phyloP scores from a whole-genome alignment of 805 yeast genomes.

The Schizosaccharomyces japonicus region DNA sequence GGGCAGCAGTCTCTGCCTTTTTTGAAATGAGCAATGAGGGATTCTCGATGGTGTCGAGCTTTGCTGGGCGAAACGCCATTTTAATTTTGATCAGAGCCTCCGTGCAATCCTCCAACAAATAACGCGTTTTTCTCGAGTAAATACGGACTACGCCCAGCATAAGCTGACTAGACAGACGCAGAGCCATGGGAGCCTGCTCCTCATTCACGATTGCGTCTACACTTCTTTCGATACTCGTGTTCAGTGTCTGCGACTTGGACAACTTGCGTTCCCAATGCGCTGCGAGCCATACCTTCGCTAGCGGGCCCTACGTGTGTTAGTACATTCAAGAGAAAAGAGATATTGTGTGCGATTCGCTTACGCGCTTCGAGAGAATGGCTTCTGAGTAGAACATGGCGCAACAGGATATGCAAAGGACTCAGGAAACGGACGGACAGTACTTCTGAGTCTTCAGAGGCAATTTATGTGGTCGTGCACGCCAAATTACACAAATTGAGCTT shows the following conservation, averaged over 20 bases:
- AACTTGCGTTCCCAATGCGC: slow-evolving; percentile 65
- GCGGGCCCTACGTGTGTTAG: slow-evolving; percentile 32
- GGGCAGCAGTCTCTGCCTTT: background rate
- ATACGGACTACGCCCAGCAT: slow-evolving; percentile 70
- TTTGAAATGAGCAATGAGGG: background rate
- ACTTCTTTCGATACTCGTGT: slow-evolving; percentile 45
- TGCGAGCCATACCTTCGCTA: slow-evolving; percentile 81
- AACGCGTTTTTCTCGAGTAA: slow-evolving; percentile 64
- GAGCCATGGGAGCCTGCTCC: slow-evolving; percentile 35
- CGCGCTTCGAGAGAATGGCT: slow-evolving; percentile 26
- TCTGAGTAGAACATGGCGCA: slow-evolving; percentile 32
- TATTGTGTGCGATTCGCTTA: background rate
- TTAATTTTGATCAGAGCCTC: slow-evolving; percentile 52
- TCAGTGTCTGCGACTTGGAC: slow-evolving; percentile 45
- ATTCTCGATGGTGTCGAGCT: background rate
- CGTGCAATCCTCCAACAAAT: slow-evolving; percentile 57
- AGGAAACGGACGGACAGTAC: too few relatives aligned
- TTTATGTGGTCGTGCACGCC: too few relatives aligned
- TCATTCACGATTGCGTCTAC: slow-evolving; percentile 36
- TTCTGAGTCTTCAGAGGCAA: too few relatives aligned
- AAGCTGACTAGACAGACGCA: slow-evolving; percentile 65
- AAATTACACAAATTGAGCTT: too few relatives aligned
- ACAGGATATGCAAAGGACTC: too few relatives aligned
- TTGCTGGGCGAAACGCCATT: slow-evolving; percentile 17
- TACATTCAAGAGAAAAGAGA: background rate